phyloP scores from a whole-genome alignment of 1,284 basidiomycete species.

The Heimioporus retisporus region DNA sequence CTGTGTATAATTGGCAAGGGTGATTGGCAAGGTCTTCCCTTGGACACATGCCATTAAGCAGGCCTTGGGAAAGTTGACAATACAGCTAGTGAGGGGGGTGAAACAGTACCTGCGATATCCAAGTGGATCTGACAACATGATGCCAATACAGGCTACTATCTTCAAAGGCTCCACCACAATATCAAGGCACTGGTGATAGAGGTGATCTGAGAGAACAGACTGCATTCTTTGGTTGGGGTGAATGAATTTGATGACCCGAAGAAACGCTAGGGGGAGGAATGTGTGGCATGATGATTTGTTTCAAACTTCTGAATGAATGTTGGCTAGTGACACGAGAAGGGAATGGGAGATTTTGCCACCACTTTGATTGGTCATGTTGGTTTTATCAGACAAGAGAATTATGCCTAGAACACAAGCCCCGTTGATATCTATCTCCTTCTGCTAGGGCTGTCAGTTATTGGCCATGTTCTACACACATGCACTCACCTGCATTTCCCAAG shows the following conservation, averaged over 20 bases:
- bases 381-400: constrained; percentile 34
- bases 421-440: not conserved
- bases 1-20: constrained; percentile 8
- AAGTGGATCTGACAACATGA: constrained; percentile 40
- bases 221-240: constrained; percentile 5
- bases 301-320: constrained; percentile 40
- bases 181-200: constrained; percentile 44
- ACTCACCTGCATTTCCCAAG: constrained; percentile 18
- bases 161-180: constrained; percentile 44
- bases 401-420: constrained; percentile 17
- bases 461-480: too few relatives aligned
- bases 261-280: constrained; percentile 40
- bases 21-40: constrained; percentile 17
- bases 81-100: constrained; percentile 9
- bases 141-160: constrained; percentile 35
- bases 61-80: constrained; percentile 11
- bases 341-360: constrained; percentile 44
- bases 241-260: constrained; percentile 44
- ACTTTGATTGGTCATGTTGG: constrained; percentile 34
- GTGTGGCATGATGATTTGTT: constrained; percentile 39
- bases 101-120: constrained; percentile 21
- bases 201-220: constrained; percentile 17
- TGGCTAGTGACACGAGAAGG: constrained; percentile 44
- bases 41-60: constrained; percentile 12
- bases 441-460: too few relatives aligned